Evolutionary conservation across 208 protist species (phyloP), one percentile per base, ranked within the genome.

Genomic region (Crithidia sp.): DNA sequence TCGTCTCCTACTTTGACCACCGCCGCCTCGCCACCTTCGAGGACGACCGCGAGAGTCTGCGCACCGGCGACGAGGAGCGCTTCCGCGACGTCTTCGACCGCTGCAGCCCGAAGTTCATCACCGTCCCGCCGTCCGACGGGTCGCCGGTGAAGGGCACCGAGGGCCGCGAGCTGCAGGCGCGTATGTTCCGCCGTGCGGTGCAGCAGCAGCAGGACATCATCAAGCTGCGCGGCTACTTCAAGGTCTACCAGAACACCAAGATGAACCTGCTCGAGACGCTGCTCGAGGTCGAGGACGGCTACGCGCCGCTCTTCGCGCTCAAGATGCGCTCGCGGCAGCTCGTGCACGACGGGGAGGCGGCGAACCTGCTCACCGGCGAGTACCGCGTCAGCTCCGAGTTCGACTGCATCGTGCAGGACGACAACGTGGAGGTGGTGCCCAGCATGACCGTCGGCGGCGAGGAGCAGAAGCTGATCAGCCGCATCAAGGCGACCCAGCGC

Each of bases 51-150:
- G 89, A 94, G 70, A 74, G 80, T 41, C 89, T 97, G 66, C 79
- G 84, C 55, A 74, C 69, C 7, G 93, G 93, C 60, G 89, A 95
- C 71, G 90, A 94, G 76, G 93, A 97, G 75, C 86, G 90, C 68
- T 97, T 97, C 78, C 86, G 90, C 74, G 93, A 97, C 37, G 86
- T 97, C 13, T 97, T 97, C 74, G 90, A 94, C 70, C 90, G 90
- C 59, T 93, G 87, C 76, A 95, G 93, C 81, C 93, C 93, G 68
- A 97, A 95, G 76, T 97, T 97, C 71, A 62, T 97, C 73, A 89
- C 87, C 9, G 81, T 94, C 55, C 87, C 87, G 7, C 82, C 88
- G 44, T 77, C 81, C 37, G 62, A 76, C 61, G 75, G 85, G 12
- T 83, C 82, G 37, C 82, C 66, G 54, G 88, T 89, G 70, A 92